Base-by-base conservation (phyloP, 2,329 filamentous ascomycete genomes). In the Ceratocystiopsis brevicomis region DNA sequence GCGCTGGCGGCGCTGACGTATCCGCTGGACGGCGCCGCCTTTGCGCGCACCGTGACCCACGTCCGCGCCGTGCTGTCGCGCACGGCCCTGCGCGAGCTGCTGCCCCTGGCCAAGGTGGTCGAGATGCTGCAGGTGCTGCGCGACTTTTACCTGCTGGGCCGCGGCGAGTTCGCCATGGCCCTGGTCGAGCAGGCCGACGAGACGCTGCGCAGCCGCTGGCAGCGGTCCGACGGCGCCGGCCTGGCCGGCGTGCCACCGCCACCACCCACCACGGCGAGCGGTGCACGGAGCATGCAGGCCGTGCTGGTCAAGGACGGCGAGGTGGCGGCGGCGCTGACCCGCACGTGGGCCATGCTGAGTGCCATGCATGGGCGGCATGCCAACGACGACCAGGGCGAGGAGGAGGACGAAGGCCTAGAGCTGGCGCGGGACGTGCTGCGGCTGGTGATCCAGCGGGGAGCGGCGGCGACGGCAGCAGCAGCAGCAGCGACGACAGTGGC, bases 131-230 rank as follows among this genome's bases (percentile, higher is more conserved):
- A 76, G 25, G 66, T 95, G 10, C 67, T 95, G 1, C 73, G 87
- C 40, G 78, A 90, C 45, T 95, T 93, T 60, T 84, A 95, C 51
- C 69, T 98, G 3, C 68, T 98, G 0, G 80, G 81, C 1, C 73
- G 84, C 33, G 88, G 88, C 42, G 90, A 96, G 57, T 98, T 98
- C 57, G 85, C 87, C 17, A 77, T 90, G 60, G 79, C 81, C 0
- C 61, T 98, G 21, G 84, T 92, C 1, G 73, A 79, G 34, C 83
- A 95, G 61, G 85, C 88, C 1, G 85, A 95, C 51, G 74, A 80
- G 44, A 80, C 77, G 51, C 71, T 90, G 19, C 71, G 75, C n/a
- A 77, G 73, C 49, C 76, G 84, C 41, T 83, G 82, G 68, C 74
- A 69, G 51, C 65, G 76, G 49, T 65, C 74, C 12, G 71, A 73